Percentiles rank a stretch among this genome's conserved stretches.
phyloP scores from a whole-genome alignment of 2,329 filamentous ascomycete genomes.

The Pestalotiopsis fici region DNA sequence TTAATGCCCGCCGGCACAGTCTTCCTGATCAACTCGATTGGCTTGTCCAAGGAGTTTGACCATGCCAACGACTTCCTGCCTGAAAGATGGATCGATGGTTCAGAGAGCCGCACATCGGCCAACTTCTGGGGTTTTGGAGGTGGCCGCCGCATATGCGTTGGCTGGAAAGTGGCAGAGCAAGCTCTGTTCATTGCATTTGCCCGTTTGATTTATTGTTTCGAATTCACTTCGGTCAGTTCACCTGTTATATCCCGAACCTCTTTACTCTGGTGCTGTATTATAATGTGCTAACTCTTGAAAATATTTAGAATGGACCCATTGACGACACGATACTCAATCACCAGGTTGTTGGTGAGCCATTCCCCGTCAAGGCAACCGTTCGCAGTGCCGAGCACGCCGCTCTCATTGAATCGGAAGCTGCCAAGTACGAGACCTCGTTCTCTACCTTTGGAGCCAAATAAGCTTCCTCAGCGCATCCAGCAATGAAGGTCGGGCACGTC shows the following conservation, averaged over 20 bases:
- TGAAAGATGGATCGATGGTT: neutral
- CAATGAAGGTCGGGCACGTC: no score
- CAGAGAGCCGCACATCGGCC: neutral
- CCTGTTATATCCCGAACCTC: no score
- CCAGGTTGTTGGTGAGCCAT: neutral
- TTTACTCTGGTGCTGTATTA: no score
- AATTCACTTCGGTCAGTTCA: no score
- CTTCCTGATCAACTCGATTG: conserved; percentile 39
- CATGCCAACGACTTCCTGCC: neutral
- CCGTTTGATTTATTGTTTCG: neutral
- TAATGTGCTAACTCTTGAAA: no score
- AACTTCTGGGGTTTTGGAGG: neutral
- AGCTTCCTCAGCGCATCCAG: no score
- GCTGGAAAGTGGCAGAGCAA: neutral
- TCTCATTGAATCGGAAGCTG: no score
- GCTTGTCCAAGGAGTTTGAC: conserved; percentile 23
- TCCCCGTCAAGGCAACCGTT: neutral
- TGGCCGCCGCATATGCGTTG: neutral
- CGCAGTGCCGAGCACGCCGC: neutral
- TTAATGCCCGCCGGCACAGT: conserved; percentile 43
- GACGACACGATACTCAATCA: neutral
- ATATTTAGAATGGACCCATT: neutral
- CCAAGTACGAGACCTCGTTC: no score
- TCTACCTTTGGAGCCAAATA: no score
- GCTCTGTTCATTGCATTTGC: neutral